Conservation (phyloP, 768 basidiomycete genomes). For the Pisolithus microcarpus region DNA sequence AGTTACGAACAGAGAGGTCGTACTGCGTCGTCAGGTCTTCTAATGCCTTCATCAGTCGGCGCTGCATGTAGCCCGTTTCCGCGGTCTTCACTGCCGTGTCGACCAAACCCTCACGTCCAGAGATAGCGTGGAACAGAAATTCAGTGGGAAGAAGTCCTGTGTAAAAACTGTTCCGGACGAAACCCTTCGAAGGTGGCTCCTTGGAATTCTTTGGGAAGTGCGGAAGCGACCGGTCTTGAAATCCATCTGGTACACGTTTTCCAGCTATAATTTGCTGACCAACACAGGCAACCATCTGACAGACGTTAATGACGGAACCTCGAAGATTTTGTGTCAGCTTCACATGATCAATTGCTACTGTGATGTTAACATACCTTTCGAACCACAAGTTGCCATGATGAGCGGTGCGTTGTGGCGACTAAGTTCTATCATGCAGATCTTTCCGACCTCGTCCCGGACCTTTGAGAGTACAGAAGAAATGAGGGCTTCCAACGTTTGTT, state of each 20-base stretch:
- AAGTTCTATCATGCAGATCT: conserved; percentile 98
- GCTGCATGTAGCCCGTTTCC: conserved; percentile 99
- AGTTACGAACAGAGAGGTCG: conserved; percentile 92
- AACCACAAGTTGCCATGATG: conserved; percentile 99
- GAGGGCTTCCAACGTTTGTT: conserved; percentile 93
- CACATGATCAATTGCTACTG: not conserved
- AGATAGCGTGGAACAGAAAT: conserved; percentile 98
- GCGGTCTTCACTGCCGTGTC: conserved; percentile 99
- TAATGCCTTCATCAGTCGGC: conserved; percentile 96
- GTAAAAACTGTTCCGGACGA: conserved; percentile 96
- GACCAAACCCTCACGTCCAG: conserved; percentile 95
- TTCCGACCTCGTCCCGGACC: conserved; percentile 92
- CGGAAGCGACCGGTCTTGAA: conserved; percentile 97
- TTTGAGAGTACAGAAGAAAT: conserved; percentile 91
- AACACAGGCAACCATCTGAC: conserved; percentile 99
- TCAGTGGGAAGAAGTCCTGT: conserved; percentile 88
- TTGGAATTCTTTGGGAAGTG: conserved; percentile 97
- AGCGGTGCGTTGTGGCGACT: conserved; percentile 94
- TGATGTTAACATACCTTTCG: conserved; percentile 62
- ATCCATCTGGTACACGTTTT: conserved; percentile 96
- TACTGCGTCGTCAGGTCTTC: conserved; percentile 97
- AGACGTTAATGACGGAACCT: conserved; percentile 99
- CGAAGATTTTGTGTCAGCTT: not conserved
- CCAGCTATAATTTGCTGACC: conserved; percentile 99
- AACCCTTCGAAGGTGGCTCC: conserved; percentile 95